Evolutionary conservation across 305 asterid genomes (phyloP).

Genomic region (Stenogyne calaminthoides): DNA sequence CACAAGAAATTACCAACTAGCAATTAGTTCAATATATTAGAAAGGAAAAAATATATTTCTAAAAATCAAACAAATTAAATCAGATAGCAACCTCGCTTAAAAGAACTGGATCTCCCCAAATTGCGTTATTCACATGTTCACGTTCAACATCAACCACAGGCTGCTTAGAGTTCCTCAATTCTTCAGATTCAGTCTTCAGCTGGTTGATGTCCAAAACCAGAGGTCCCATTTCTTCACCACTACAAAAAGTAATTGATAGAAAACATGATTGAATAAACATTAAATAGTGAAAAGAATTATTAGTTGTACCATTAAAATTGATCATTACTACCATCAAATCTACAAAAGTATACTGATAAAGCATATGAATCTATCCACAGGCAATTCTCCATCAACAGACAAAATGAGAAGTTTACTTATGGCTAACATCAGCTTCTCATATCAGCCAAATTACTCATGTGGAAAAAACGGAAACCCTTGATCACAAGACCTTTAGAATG

Average conservation of each 20-base stretch:
- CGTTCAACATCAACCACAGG: constrained; percentile 37
- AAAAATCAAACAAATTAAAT: constrained; percentile 15
- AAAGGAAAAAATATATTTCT: neutral
- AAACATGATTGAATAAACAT: neutral
- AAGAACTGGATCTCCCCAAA: constrained; percentile 38
- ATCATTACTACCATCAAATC: neutral
- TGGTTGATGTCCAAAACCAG: constrained; percentile 38
- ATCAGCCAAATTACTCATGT: neutral
- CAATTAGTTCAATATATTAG: neutral
- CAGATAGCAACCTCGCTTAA: constrained; percentile 49
- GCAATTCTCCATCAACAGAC: constrained; percentile 1
- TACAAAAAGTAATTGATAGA: constrained; percentile 33
- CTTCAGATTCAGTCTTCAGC: constrained; percentile 30
- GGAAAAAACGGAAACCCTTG: neutral
- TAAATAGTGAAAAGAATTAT: neutral
- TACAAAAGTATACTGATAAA: neutral
- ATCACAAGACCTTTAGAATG: neutral
- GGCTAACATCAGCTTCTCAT: neutral
- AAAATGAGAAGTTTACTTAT: neutral
- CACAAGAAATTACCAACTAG: constrained; percentile 7
- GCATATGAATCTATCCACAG: neutral
- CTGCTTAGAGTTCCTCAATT: constrained; percentile 32
- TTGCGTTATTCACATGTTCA: constrained; percentile 37
- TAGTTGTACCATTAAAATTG: neutral
- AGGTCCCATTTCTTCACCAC: constrained; percentile 71